Evolutionary conservation across 2,329 filamentous ascomycete genomes (phyloP), one percentile per base, ranked within the genome.

Genomic region (Harringtonia aguacate): DNA sequence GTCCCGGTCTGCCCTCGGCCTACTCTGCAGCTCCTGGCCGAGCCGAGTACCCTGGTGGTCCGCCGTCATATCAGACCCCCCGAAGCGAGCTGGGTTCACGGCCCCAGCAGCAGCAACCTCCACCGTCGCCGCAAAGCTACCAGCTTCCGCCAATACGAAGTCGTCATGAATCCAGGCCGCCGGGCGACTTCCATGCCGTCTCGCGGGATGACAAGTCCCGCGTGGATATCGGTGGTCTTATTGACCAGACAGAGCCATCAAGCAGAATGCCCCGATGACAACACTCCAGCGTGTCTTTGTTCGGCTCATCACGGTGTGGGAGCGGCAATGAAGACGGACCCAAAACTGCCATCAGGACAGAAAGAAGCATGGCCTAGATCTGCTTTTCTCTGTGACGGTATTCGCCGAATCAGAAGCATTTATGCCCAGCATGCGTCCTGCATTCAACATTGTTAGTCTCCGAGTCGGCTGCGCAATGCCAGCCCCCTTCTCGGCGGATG

Each of bases 221-320:
- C 15, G 70, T 81, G 39, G 75, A 78, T 52, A 81, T 81, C 48
- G 73, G 70, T 12, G 77, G 76, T 2, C 65, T 77, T 54, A 75
- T 84, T 54, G 78, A 77, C 51, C 75, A 68, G 58, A 69, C 72
- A 21, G 70, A 70, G 52, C 65, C 57, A 9, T 41, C 43, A 0
- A 35, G 31, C 13, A 29, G 43, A 42, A 24, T 31, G 28, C 36
- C 37, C 14, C 35, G 29, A 22, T 39, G 9, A 28, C 18, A 33
- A 31, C 24, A n/a, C n/a, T n/a, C n/a, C n/a, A n/a, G n/a, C n/a
- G n/a, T n/a, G n/a, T n/a, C n/a, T n/a, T n/a, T n/a, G n/a, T n/a
- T n/a, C n/a, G n/a, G 12, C 15, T 34, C 31, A 34, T 34, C 8
- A 34, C 21, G 14, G n/a, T 18, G 34, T 36, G n/a, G n/a, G n/a